Percentiles rank a stretch among this genome's conserved stretches.
These are phyloP conservation scores for Rutstroemia sydowiana DNA, from an alignment of 2,329 filamentous ascomycete genomes.

Conservation along the genomic window DNA sequence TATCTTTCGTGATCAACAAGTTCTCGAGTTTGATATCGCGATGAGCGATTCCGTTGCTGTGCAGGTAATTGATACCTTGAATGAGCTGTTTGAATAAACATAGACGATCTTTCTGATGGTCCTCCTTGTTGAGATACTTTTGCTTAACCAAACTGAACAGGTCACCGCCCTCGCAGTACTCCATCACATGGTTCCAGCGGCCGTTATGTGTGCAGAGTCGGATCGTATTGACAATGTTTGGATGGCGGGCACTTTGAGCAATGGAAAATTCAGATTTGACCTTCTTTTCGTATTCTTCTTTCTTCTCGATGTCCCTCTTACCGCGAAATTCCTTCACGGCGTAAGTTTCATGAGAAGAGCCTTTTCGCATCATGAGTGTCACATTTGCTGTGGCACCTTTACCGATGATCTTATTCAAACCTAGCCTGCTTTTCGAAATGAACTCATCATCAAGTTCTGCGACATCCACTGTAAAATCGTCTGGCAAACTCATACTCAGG, in stretches of 20 bases:
- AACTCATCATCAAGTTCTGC: conserved; percentile 64
- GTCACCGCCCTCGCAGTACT: conserved; percentile 79
- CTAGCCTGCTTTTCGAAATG: conserved; percentile 61
- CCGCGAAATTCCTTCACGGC: conserved; percentile 84
- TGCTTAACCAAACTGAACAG: conserved; percentile 68
- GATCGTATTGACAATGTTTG: conserved; percentile 78
- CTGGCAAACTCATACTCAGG: conserved; percentile 65
- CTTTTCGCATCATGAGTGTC: conserved; percentile 69
- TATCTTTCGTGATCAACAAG: conserved; percentile 68
- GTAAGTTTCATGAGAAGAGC: conserved; percentile 54
- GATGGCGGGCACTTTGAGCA: conserved; percentile 75
- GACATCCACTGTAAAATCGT: conserved; percentile 66
- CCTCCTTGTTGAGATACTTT: conserved; percentile 56
- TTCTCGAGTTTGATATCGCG: conserved; percentile 90
- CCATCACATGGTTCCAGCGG: conserved; percentile 89
- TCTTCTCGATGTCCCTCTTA: conserved; percentile 60
- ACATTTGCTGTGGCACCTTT: conserved; percentile 80
- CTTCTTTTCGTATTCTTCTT: conserved; percentile 75
- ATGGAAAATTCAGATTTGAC: conserved; percentile 89
- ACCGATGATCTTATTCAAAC: conserved; percentile 67
- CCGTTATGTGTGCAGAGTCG: conserved; percentile 63
- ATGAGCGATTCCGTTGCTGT: conserved; percentile 78
- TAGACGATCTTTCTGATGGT: conserved; percentile 59
- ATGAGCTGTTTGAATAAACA: conserved; percentile 88
- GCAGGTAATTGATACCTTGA: conserved; percentile 74